Conservation (phyloP, 371 early-diverging fungal genomes). For the Mortierella sp. region DNA sequence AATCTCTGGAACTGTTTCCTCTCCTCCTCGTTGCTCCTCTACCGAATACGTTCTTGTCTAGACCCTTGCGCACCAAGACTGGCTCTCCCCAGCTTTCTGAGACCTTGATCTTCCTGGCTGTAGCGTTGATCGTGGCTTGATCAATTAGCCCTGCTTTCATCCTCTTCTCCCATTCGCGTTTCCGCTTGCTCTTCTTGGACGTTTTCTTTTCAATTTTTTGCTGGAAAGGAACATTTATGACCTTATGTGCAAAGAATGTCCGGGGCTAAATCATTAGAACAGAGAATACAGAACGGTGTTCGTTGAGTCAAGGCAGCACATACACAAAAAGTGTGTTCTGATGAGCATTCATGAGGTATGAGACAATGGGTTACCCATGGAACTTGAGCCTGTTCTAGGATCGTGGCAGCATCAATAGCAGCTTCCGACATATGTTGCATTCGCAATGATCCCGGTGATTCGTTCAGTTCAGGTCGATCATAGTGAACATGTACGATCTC, state of each 20-base stretch:
- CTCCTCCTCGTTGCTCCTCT: background rate
- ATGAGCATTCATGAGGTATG: no score
- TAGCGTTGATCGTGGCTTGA: conserved; percentile 17
- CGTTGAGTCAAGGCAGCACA: no score
- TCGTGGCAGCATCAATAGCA: conserved; percentile 16
- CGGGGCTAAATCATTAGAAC: conserved; percentile 16
- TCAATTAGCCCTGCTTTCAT: conserved; percentile 37
- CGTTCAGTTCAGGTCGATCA: conserved; percentile 34
- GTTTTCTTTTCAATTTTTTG: background rate
- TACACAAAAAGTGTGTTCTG: background rate
- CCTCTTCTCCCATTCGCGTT: conserved; percentile 52
- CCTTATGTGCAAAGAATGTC: conserved; percentile 43
- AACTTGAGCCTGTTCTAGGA: conserved; percentile 27
- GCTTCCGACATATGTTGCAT: conserved; percentile 37
- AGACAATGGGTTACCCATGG: conserved; percentile 34
- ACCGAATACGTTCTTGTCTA: conserved; percentile 32
- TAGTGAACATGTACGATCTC: conserved; percentile 14
- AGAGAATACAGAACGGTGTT: no score
- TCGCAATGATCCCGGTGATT: conserved; percentile 30
- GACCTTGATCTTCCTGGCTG: conserved; percentile 38
- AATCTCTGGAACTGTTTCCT: no score
- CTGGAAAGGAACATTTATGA: conserved; percentile 25
- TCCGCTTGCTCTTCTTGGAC: conserved; percentile 36
- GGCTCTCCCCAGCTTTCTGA: conserved; percentile 41
- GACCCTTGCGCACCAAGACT: conserved; percentile 27